These are phyloP conservation scores for Iberis pinnata DNA, from an alignment of 345 rosid species.

Conservation along the genomic window DNA sequence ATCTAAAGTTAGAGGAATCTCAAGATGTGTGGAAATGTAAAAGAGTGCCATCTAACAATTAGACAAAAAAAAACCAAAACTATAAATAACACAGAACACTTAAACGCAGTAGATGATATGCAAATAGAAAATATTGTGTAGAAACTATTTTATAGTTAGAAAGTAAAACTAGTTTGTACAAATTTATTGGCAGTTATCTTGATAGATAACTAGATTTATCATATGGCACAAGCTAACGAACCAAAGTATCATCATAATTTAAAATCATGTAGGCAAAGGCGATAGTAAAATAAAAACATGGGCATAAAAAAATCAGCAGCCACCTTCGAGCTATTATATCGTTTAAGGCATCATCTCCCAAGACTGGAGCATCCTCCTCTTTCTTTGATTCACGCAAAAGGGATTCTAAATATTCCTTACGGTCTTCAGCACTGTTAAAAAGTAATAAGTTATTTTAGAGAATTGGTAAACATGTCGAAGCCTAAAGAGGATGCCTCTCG, in stretches of 20 bases:
- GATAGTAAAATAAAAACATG: neutral
- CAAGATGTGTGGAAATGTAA: slow-evolving; percentile 9
- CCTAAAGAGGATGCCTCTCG: slow-evolving; percentile 4
- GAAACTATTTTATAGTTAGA: neutral
- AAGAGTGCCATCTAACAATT: neutral
- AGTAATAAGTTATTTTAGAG: neutral
- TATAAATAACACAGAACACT: neutral
- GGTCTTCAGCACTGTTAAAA: slow-evolving; percentile 81
- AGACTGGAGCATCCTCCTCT: slow-evolving; percentile 86
- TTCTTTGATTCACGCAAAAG: slow-evolving; percentile 84
- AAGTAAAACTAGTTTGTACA: neutral
- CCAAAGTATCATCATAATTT: neutral
- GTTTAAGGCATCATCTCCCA: slow-evolving; percentile 79
- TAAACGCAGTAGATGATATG: neutral
- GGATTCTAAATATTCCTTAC: slow-evolving; percentile 84
- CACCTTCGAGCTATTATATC: slow-evolving; percentile 88
- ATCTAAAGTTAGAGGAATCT: slow-evolving; percentile 4
- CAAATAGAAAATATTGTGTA: neutral
- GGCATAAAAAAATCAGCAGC: slow-evolving; percentile 3
- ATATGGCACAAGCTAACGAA: slow-evolving; percentile 1
- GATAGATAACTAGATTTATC: neutral
- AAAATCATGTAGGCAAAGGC: slow-evolving; percentile 3
- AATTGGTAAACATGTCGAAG: slow-evolving; percentile 1
- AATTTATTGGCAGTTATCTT: neutral
- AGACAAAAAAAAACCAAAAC: neutral